phyloP scores from a whole-genome alignment of 2,329 filamentous ascomycete species.

The Neonectria sp. region DNA sequence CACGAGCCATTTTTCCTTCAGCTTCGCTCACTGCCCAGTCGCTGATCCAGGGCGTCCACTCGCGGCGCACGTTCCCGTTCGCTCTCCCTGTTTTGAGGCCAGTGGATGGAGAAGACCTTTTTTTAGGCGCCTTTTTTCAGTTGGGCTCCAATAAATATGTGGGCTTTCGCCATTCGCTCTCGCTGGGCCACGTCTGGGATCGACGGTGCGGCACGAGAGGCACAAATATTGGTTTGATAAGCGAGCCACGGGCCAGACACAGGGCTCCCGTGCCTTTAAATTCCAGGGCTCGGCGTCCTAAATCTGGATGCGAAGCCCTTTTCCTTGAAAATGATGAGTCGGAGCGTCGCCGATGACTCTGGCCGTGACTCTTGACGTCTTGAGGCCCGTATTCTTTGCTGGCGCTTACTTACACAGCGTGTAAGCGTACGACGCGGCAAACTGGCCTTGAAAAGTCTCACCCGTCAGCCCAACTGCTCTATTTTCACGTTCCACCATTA shows the following conservation, averaged over 20 bases:
- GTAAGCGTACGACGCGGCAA: background rate
- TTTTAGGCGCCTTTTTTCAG: background rate
- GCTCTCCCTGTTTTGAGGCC: conserved; percentile 19
- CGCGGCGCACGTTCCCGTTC: background rate
- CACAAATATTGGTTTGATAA: background rate
- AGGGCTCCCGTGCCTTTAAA: background rate
- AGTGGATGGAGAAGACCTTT: background rate
- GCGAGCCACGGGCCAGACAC: background rate
- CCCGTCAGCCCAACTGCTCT: background rate
- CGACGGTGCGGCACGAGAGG: background rate
- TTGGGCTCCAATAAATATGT: conserved; percentile 20
- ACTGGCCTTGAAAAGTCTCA: background rate
- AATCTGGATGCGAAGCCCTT: background rate
- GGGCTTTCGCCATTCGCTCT: conserved; percentile 5
- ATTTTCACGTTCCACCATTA: background rate
- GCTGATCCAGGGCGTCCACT: conserved; percentile 29
- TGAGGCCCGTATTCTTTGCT: background rate
- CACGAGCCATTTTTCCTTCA: conserved; percentile 20
- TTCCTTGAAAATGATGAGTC: background rate
- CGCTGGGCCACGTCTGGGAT: conserved; percentile 6
- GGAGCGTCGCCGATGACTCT: background rate
- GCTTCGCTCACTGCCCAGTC: conserved; percentile 16
- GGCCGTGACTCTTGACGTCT: background rate
- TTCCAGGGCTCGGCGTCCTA: background rate
- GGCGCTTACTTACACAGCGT: conserved; percentile 9